Percentiles rank a stretch among this genome's conserved stretches.
Evolutionary conservation across 805 yeast genomes (phyloP).

Genomic region (Komagataella populi): DNA sequence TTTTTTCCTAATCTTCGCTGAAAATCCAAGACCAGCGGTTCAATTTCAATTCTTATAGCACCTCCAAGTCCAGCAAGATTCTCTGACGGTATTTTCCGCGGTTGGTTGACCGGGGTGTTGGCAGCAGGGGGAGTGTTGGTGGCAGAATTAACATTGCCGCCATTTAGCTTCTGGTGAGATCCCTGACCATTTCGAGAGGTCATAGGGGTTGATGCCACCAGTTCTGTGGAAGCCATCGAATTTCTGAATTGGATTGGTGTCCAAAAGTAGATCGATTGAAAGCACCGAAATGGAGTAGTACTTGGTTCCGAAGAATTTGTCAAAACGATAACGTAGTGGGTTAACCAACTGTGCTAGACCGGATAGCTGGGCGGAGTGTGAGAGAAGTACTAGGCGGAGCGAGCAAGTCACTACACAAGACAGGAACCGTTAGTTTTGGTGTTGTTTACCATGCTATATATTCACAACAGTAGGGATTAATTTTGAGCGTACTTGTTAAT

Average conservation of each 20-base stretch:
- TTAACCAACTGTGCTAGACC: background rate
- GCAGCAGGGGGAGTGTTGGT: background rate
- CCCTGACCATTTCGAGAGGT: background rate
- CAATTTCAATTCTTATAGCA: constrained; percentile 40
- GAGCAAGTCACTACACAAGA: background rate
- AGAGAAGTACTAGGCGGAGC: background rate
- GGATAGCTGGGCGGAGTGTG: background rate
- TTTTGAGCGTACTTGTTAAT: background rate
- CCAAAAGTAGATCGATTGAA: background rate
- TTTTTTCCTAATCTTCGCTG: constrained; percentile 59
- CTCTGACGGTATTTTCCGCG: background rate
- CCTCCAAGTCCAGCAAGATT: background rate
- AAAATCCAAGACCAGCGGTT: constrained; percentile 54
- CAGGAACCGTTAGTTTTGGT: background rate
- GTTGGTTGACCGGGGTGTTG: background rate
- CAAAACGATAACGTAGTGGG: background rate
- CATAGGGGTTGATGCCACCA: background rate
- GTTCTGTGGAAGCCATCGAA: constrained; percentile 1
- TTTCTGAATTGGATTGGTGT: background rate
- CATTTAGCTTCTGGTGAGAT: background rate
- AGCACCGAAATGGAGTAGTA: background rate
- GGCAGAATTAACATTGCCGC: background rate
- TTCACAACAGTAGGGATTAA: background rate
- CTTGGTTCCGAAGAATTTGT: background rate
- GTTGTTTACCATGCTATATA: background rate